Conservation (phyloP, 2,329 filamentous ascomycete species). For the Phyllosticta capitalensis region DNA sequence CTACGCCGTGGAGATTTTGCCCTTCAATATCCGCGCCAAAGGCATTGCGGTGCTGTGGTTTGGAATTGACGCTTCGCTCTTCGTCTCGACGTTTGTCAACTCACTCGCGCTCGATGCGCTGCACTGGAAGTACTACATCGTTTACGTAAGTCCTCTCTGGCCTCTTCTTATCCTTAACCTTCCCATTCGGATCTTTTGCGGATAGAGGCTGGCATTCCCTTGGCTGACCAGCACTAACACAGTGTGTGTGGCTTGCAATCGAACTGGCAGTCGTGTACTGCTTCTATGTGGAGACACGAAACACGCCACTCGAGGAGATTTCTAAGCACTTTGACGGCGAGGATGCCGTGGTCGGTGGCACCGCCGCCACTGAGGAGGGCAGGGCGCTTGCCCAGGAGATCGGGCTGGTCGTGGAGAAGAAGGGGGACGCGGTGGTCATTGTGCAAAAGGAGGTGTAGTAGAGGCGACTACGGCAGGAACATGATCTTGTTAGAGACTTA, state of each 20-base stretch:
- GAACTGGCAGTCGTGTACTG: slow-evolving; percentile 56
- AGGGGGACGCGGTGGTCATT: not conserved
- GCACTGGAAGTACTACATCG: slow-evolving; percentile 54
- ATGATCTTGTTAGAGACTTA: not conserved
- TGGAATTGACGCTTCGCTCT: slow-evolving; percentile 51
- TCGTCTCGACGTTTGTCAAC: slow-evolving; percentile 54
- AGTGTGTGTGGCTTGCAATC: slow-evolving; percentile 43
- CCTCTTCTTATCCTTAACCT: too few species aligned
- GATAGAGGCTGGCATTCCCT: not conserved
- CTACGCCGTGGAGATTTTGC: slow-evolving; percentile 42
- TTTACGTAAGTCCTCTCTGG: slow-evolving; percentile 38
- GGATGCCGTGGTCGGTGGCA: slow-evolving; percentile 42
- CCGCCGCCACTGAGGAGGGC: slow-evolving; percentile 26
- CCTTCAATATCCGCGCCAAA: slow-evolving; percentile 41
- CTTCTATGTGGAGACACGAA: slow-evolving; percentile 36
- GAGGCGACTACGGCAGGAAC: not conserved
- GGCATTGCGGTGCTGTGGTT: slow-evolving; percentile 51
- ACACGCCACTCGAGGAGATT: slow-evolving; percentile 37
- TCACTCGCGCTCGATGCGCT: slow-evolving; percentile 53
- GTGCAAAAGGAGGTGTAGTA: slow-evolving; percentile 5
- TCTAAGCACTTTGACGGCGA: slow-evolving; percentile 32
- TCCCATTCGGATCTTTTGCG: slow-evolving; percentile 29
- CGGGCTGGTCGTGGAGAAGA: not conserved
- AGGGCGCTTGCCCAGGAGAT: slow-evolving; percentile 17
- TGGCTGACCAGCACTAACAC: slow-evolving; percentile 7